Conservation (phyloP, 257 asterid genomes). For the Lavandula angustifolia region DNA sequence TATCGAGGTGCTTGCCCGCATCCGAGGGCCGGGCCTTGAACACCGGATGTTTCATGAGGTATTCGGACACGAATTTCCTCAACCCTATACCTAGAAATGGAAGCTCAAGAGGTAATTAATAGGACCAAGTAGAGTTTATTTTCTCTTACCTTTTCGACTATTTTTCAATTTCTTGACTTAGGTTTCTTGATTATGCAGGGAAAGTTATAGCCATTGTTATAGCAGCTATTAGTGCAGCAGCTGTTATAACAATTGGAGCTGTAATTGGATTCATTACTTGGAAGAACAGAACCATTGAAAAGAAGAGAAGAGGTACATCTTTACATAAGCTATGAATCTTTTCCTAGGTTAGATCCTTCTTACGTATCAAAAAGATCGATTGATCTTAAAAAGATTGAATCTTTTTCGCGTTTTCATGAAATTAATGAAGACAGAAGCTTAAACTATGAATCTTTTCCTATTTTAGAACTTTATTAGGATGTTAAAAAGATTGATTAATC, state of each 20-base stretch:
- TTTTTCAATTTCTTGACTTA: not conserved
- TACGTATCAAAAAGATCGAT: not conserved
- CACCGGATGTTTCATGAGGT: slow-evolving; percentile 72
- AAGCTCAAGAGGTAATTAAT: slow-evolving; percentile 63
- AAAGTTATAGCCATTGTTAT: slow-evolving; percentile 45
- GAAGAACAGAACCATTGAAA: slow-evolving; percentile 56
- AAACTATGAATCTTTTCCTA: no score
- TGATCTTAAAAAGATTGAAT: slow-evolving; percentile 4
- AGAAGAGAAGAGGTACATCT: slow-evolving; percentile 71
- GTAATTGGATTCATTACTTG: slow-evolving; percentile 50
- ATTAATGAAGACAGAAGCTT: slow-evolving; percentile 76
- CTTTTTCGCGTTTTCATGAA: slow-evolving; percentile 42
- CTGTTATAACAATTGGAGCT: slow-evolving; percentile 50
- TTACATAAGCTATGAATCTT: not conserved
- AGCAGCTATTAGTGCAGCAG: slow-evolving; percentile 55
- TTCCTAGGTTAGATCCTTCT: not conserved
- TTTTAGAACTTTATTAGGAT: not conserved
- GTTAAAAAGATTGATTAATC: not conserved
- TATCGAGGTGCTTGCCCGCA: slow-evolving; percentile 57
- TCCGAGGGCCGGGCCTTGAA: slow-evolving; percentile 66
- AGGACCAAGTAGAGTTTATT: slow-evolving; percentile 6
- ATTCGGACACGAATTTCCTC: slow-evolving; percentile 62
- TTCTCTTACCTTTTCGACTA: not conserved
- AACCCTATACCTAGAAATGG: slow-evolving; percentile 49
- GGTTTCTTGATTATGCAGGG: slow-evolving; percentile 45